Evolutionary conservation across 345 rosid genomes (phyloP).

Genomic region (Linum tenue): DNA sequence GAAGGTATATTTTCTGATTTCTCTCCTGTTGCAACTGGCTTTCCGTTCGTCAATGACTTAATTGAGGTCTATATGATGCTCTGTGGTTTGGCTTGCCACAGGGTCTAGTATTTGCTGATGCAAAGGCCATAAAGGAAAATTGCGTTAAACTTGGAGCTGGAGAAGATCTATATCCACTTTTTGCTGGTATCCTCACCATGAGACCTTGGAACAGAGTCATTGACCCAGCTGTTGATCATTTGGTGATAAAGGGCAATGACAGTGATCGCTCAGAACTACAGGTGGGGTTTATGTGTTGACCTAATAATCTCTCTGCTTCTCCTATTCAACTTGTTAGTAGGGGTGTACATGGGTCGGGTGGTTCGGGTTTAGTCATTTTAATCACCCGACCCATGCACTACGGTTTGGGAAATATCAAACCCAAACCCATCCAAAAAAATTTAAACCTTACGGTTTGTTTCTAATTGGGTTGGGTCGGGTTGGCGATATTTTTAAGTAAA

Average conservation of each 20-base stretch:
- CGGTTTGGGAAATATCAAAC: too few relatives aligned
- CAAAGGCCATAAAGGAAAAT: conserved; percentile 70
- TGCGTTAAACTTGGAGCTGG: conserved; percentile 87
- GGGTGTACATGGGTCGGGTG: too few relatives aligned
- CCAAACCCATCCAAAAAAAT: too few relatives aligned
- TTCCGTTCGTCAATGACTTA: conserved; percentile 8
- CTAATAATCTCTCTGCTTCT: neutral
- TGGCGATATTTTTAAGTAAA: too few relatives aligned
- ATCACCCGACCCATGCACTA: too few relatives aligned
- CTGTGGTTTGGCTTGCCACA: conserved; percentile 15
- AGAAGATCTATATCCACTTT: conserved; percentile 70
- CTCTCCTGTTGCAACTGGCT: neutral
- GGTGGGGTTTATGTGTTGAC: conserved; percentile 24
- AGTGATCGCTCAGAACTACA: conserved; percentile 70
- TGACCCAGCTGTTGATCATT: conserved; percentile 69
- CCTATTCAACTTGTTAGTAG: neutral
- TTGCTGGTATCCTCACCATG: conserved; percentile 88
- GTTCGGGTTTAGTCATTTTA: too few relatives aligned
- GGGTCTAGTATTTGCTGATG: conserved; percentile 79
- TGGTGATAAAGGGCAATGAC: conserved; percentile 71
- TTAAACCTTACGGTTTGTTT: too few relatives aligned
- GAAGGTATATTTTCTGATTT: conserved; percentile 40
- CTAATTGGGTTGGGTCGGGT: too few relatives aligned
- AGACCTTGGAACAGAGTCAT: conserved; percentile 86
- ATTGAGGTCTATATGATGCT: conserved; percentile 3